Base-by-base conservation (phyloP, 2,329 filamentous ascomycete species). In the Microcera coccophila region DNA sequence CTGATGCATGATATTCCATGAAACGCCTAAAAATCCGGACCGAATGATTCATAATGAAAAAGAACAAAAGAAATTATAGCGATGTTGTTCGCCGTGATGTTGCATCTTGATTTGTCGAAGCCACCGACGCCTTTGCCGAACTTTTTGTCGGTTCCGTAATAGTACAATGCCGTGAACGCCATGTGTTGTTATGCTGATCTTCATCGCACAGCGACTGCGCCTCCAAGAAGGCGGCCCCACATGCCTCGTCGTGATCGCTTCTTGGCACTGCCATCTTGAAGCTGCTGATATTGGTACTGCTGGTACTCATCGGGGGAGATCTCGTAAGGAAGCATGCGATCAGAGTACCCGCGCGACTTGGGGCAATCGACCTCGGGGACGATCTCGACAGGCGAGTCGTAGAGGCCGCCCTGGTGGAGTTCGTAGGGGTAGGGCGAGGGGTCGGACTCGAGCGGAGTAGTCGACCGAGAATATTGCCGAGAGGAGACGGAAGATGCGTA, bases 191-290 rank as follows among this genome's bases (percentile, higher is more conserved):
- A 36, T 22, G 37, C 47, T 35, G 45, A 22, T 20, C 18, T 48
- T 51, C 49, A 72, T 62, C 70, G 67, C 52, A 66, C 64, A 44
- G 65, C 57, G 49, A 71, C 66, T 39, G 67, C 62, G 38, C 66
- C 68, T 35, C 73, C 72, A 45, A 79, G 75, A 45, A 79, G 68
- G 32, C 76, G 73, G 24, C 71, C 72, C 62, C 75, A 75, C 65
- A 79, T 69, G 49, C 75, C 73, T 29, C 73, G 69, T 38, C 70
- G 68, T 45, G 68, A 69, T 39, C 75, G 72, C 67, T 76, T 76
- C 62, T 72, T 74, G 45, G 57, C 58, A 35, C 64, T 61, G 31
- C 63, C 67, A 37, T 76, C 70, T 47, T 77, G 71, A 34, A 76
- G 58, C 43, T 72, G 68, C 15, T 35, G 17, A n/a, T 35, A 20